Evolutionary conservation across 495 filamentous ascomycete genomes (phyloP), one percentile per base, ranked within the genome.

Genomic region (Aspergillus conjunctus): DNA sequence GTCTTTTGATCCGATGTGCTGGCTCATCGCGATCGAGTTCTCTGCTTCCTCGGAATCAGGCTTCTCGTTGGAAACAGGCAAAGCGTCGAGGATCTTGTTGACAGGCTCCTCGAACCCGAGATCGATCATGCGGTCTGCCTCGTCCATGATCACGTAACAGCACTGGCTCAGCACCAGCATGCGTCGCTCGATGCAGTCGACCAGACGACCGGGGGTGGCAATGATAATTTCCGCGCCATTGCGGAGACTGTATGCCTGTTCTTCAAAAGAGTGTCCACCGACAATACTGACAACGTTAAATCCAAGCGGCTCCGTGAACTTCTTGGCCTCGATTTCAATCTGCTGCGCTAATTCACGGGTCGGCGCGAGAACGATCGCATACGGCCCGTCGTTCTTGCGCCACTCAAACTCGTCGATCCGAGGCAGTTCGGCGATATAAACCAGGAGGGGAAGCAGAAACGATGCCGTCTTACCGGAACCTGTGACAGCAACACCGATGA

Each of bases 41-140:
- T 98, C 94, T 31, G 95, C 94, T 63, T 93, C 93, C 37, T 98
- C 94, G 0, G 87, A 90, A 68, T 98, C 94, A 0, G 94, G 94
- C 76, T 98, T 98, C 76, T 97, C 91, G 77, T 98, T 98, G 21
- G 85, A 77, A 34, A 97, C 93, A 3, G 94, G 94, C 3, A 99
- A 84, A n/a, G 95, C 94, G 66, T 97, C 92, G 37, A 99, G 86
- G 65, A 99, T 99, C 71, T 97, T 97, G 71, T 97, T 98, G 52
- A 99, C 91, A 2, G 91, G 90, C 66, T 97, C 95, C 73, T 98
- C 95, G 72, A 99, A 98, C 52, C 94, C 94, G 61, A 98, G 85
- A 71, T 99, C 94, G 62, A 99, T 97, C 94, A 99, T 99, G 37
- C 94, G 87, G 77, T 99, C 94, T 51, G 94, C 94, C 85, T 99